Percentiles rank a stretch among this genome's conserved stretches.
These are phyloP conservation scores for Quercus lobata DNA, from an alignment of 331 rosid species.

Conservation along the genomic window DNA sequence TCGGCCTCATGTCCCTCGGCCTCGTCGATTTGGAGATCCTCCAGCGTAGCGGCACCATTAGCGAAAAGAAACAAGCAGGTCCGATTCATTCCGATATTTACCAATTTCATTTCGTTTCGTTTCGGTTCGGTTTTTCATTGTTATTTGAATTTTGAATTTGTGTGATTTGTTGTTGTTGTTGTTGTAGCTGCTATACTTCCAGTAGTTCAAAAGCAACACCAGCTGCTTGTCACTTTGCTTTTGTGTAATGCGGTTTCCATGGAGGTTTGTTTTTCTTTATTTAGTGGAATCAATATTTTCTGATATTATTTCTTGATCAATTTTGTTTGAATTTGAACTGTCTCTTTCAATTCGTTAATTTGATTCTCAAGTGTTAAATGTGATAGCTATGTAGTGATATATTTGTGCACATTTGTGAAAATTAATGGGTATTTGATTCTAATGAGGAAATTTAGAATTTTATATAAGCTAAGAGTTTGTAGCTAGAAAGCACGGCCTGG, in stretches of 20 bases:
- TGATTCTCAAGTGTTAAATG: not conserved
- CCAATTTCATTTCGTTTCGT: not conserved
- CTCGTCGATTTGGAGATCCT: constrained; percentile 97
- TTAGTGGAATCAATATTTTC: not conserved
- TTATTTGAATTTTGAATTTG: not conserved
- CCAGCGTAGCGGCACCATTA: constrained; percentile 74
- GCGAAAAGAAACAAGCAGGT: constrained; percentile 96
- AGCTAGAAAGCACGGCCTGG: too few relatives aligned
- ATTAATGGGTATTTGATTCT: too few relatives aligned
- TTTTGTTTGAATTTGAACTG: not conserved
- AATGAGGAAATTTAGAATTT: too few relatives aligned
- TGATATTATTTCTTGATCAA: not conserved
- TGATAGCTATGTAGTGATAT: not conserved
- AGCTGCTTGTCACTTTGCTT: constrained; percentile 90
- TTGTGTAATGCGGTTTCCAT: constrained; percentile 87
- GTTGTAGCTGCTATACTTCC: constrained; percentile 77
- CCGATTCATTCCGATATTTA: not conserved
- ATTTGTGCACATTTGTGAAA: not conserved
- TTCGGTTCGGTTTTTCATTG: too few relatives aligned
- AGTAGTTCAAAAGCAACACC: constrained; percentile 95
- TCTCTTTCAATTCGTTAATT: not conserved
- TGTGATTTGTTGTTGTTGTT: not conserved
- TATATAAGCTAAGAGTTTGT: too few relatives aligned
- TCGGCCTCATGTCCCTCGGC: constrained; percentile 96
- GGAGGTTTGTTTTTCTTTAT: constrained; percentile 55